phyloP scores from a whole-genome alignment of 352 stramenopile genomes.

The Globisporangium nunn region DNA sequence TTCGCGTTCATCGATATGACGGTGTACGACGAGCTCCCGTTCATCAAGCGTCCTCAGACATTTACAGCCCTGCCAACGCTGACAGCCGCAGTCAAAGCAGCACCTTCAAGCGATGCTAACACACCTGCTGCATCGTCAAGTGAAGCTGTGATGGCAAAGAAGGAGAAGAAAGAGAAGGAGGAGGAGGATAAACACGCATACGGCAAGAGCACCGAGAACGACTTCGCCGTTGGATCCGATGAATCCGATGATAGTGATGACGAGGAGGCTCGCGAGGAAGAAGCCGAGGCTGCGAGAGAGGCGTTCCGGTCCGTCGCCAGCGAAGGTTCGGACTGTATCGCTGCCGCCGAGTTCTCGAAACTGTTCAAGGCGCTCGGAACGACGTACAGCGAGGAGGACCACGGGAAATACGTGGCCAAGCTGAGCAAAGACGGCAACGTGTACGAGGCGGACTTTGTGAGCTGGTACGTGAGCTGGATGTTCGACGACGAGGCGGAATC shows the following conservation, averaged over 20 bases:
- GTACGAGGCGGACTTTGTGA: constrained; percentile 42
- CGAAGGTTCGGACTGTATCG: constrained; percentile 23
- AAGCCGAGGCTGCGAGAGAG: constrained; percentile 36
- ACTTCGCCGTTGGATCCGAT: constrained; percentile 35
- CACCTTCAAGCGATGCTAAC: background rate
- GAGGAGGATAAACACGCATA: constrained; percentile 26
- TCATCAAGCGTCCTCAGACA: constrained; percentile 19
- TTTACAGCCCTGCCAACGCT: constrained; percentile 12
- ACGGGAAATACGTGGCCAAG: constrained; percentile 15
- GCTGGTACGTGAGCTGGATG: constrained; percentile 62
- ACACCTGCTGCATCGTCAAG: background rate
- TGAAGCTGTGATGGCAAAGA: background rate
- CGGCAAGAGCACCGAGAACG: constrained; percentile 58
- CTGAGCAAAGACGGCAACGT: constrained; percentile 43
- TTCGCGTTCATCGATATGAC: constrained; percentile 67
- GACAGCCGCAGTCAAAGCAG: background rate
- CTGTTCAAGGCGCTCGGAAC: constrained; percentile 53
- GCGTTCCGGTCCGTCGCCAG: constrained; percentile 35
- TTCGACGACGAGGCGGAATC: constrained; percentile 42
- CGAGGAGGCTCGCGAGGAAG: constrained; percentile 57
- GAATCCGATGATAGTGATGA: constrained; percentile 43
- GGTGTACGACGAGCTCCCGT: constrained; percentile 42
- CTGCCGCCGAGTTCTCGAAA: constrained; percentile 33
- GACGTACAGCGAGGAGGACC: constrained; percentile 54
- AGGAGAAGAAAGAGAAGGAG: constrained; percentile 5